Evolutionary conservation across 2,329 filamentous ascomycete species (phyloP), one percentile per base, ranked within the genome.

Genomic region (Paracoccidioides lutzii): DNA sequence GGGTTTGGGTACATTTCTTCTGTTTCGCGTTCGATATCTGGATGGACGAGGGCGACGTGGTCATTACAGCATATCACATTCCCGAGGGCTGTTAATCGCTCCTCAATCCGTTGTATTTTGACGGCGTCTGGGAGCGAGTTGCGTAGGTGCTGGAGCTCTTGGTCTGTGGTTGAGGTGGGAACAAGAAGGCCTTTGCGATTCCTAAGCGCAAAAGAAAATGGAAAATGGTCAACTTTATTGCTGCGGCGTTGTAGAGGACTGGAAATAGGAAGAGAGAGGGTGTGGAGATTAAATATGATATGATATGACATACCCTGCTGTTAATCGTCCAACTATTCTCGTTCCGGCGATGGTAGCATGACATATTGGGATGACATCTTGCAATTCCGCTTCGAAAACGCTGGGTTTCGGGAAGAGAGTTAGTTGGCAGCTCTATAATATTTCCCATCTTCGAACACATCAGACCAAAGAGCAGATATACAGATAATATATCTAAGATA

Each of bases 21-120:
- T 14, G 90, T 96, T 78, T 98, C 93, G 59, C 91, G 87, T 79
- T 97, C 93, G 58, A 98, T 79, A 68, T 98, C 93, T 9, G 93
- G 93, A 71, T 98, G 93, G 59, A 97, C 84, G 46, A 98, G 84
- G 53, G 93, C 93, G 63, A 97, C 93, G 74, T 96, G 90, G 74
- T 98, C 93, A 73, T 97, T 97, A 67, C 83, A 83, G 67, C 90
- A 94, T 67, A 98, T 96, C 60, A 97, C 93, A 70, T 98, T 98
- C 59, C 93, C 93, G 32, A 98, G 82, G 4, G 93, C 93, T 15
- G 90, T 95, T 60, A 98, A 80, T 44, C 93, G 84, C 79, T 98
- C 93, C 78, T 98, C 93, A 76, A 98, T 95, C 63, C 93, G 84
- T 76, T 96, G 90, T 67, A 98, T 95, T 75, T 90, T 90, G 61